These are phyloP conservation scores for Leishmania major DNA, from an alignment of 208 protist species.

Conservation along the genomic window DNA sequence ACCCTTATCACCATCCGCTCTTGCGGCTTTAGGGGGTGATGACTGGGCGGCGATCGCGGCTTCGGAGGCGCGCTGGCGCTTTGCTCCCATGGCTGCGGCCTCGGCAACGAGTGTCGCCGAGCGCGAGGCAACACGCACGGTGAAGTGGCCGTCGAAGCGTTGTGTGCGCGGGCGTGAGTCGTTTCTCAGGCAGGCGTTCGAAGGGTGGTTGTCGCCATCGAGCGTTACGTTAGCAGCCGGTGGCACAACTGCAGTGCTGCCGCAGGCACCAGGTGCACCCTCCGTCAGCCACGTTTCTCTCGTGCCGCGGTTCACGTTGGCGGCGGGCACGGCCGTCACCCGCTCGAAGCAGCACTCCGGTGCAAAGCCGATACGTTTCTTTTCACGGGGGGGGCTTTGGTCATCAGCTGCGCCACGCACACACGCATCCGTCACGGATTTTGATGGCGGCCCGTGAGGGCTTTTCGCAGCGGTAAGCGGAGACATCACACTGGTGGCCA, in stretches of 20 bases:
- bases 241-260: neutral
- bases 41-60: neutral
- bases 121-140: conserved; percentile 26
- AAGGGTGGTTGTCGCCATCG: neutral
- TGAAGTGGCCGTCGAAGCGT: conserved; percentile 7
- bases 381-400: neutral
- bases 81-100: conserved; percentile 22
- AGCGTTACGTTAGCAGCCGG: neutral
- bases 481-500: neutral
- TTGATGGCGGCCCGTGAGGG: neutral
- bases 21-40: neutral
- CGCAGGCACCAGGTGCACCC: neutral
- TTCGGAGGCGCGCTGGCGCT: conserved; percentile 11
- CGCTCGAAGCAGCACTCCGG: conserved; percentile 10
- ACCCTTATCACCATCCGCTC: neutral
- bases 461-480: neutral
- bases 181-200: neutral
- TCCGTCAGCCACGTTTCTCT: neutral
- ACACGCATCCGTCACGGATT: neutral
- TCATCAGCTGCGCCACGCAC: neutral
- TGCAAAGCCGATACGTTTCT: conserved; percentile 34
- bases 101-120: conserved; percentile 28
- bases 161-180: neutral
- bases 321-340: conserved; percentile 26
- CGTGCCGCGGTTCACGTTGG: conserved; percentile 25